Evolutionary conservation across 805 yeast genomes (phyloP).

Genomic region (Hanseniaspora occidentalis): DNA sequence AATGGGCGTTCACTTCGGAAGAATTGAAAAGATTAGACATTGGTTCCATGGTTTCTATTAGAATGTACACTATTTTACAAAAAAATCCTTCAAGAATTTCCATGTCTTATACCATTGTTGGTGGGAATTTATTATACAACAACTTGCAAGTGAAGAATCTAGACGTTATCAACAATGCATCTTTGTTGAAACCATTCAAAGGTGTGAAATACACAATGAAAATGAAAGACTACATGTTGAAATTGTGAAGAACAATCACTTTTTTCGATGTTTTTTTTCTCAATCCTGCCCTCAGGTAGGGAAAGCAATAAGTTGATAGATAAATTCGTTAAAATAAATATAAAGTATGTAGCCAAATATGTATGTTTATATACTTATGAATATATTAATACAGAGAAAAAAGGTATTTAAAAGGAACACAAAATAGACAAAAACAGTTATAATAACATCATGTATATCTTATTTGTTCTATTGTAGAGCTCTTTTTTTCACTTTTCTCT

Average conservation of each 20-base stretch:
- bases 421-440: too few species aligned
- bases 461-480: too few species aligned
- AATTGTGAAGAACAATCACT: background rate
- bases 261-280: too few species aligned
- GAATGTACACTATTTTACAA: background rate
- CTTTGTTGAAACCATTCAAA: slow-evolving; percentile 65
- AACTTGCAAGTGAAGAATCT: background rate
- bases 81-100: background rate
- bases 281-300: too few species aligned
- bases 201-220: slow-evolving; percentile 76
- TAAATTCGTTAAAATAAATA: too few species aligned
- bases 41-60: background rate
- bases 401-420: too few species aligned
- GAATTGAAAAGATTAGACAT: background rate
- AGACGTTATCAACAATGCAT: background rate
- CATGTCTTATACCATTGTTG: background rate
- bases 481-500: too few species aligned
- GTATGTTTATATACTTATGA: too few species aligned
- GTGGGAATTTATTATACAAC: background rate
- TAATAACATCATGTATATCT: too few species aligned
- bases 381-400: too few species aligned
- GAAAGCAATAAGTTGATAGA: too few species aligned
- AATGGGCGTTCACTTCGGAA: background rate
- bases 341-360: too few species aligned
- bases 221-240: background rate